A percentile compares a stretch with the other conserved stretches of the same genome.
phyloP scores from a whole-genome alignment of 345 rosid species.

The Hibiscus trionum region DNA sequence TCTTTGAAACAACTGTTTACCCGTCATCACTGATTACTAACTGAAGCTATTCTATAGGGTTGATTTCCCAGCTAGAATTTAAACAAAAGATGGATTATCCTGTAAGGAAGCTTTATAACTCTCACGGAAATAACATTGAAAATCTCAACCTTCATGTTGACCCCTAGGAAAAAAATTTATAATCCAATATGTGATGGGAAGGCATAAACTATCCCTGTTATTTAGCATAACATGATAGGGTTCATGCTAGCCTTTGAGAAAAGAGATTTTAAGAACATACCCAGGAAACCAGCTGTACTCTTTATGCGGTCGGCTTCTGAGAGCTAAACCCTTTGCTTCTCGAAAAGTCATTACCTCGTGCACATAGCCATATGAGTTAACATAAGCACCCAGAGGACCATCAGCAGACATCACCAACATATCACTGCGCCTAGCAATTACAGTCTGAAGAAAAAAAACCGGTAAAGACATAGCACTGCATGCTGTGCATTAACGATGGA shows the following conservation, averaged over 20 bases:
- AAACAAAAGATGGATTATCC: not conserved
- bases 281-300: slow-evolving; percentile 99
- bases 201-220: not conserved
- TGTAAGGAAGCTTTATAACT: not conserved
- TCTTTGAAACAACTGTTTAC: not conserved
- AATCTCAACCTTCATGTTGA: not conserved
- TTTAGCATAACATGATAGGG: not conserved
- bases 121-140: not conserved
- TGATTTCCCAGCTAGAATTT: not conserved
- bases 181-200: not conserved
- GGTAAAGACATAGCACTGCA: not conserved
- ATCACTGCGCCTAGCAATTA: slow-evolving; percentile 82
- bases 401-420: slow-evolving; percentile 96
- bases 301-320: slow-evolving; percentile 28
- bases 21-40: not conserved
- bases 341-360: slow-evolving; percentile 76
- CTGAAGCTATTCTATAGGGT: not conserved
- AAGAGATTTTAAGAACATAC: slow-evolving; percentile 36
- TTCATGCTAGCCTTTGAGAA: not conserved
- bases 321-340: slow-evolving; percentile 64
- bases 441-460: slow-evolving; percentile 35
- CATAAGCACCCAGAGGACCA: slow-evolving; percentile 97
- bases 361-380: slow-evolving; percentile 64
- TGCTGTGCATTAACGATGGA: not conserved
- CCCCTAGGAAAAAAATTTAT: not conserved